A percentile compares a stretch with the other conserved stretches of the same genome.
These are phyloP conservation scores for Macadamia integrifolia DNA, from an alignment of 164 flowering plant genomes.

Conservation along the genomic window DNA sequence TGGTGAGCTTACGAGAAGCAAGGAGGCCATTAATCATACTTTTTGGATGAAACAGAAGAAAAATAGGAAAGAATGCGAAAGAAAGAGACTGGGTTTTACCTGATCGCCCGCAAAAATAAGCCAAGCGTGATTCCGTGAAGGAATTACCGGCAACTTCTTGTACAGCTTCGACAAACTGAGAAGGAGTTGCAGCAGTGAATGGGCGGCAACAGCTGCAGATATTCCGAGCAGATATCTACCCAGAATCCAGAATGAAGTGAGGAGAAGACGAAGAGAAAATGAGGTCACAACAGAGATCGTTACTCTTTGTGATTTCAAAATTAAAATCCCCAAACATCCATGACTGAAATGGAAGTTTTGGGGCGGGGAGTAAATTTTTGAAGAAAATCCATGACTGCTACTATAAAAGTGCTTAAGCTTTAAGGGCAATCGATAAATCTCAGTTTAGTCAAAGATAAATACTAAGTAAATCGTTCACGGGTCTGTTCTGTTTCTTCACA, in stretches of 20 bases:
- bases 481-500: neutral
- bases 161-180: conserved; percentile 38
- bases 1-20: no score
- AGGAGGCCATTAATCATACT: no score
- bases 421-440: neutral
- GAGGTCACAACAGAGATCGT: neutral
- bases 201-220: conserved; percentile 56
- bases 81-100: conserved; percentile 28
- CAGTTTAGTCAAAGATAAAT: neutral
- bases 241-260: neutral
- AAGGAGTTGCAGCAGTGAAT: conserved; percentile 67
- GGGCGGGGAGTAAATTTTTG: no score
- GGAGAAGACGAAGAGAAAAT: neutral
- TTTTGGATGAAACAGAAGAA: neutral
- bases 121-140: conserved; percentile 74
- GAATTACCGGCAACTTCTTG: conserved; percentile 44
- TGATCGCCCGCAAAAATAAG: conserved; percentile 73
- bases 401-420: neutral
- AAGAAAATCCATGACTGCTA: no score
- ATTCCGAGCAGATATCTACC: conserved; percentile 75
- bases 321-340: no score
- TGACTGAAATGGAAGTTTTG: no score
- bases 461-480: neutral
- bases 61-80: neutral
- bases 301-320: neutral